phyloP scores from a whole-genome alignment of 371 early-diverging fungal genomes.

The Saksenaea oblongispora region DNA sequence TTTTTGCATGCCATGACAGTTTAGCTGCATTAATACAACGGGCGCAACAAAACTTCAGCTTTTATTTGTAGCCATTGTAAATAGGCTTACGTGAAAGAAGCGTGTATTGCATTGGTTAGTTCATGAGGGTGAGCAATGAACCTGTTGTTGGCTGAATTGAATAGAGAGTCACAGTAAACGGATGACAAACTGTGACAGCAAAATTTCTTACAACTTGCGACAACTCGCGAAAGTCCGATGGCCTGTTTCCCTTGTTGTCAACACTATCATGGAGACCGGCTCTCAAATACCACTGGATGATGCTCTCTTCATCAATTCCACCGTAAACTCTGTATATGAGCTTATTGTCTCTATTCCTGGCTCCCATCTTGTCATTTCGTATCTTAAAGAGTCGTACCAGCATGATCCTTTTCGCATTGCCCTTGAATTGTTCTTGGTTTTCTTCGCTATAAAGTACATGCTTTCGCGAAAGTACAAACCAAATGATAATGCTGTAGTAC shows the following conservation, averaged over 20 bases:
- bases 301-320: slow-evolving; percentile 47
- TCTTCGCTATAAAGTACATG: slow-evolving; percentile 91
- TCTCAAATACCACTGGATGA: slow-evolving; percentile 20
- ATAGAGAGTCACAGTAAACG: too few relatives aligned
- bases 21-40: too few relatives aligned
- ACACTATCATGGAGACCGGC: slow-evolving; percentile 6
- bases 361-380: slow-evolving; percentile 72
- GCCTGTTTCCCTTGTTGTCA: not conserved
- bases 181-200: too few relatives aligned
- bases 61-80: too few relatives aligned
- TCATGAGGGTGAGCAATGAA: too few relatives aligned
- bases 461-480: slow-evolving; percentile 84
- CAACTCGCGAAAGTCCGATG: too few relatives aligned
- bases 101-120: too few relatives aligned
- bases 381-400: slow-evolving; percentile 92
- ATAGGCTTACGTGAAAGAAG: too few relatives aligned
- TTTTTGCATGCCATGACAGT: too few relatives aligned
- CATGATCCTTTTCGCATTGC: slow-evolving; percentile 94
- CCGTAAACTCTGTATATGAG: slow-evolving; percentile 43
- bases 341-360: slow-evolving; percentile 69
- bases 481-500: slow-evolving; percentile 75
- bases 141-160: too few relatives aligned
- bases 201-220: too few relatives aligned
- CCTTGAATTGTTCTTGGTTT: slow-evolving; percentile 84
- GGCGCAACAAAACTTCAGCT: too few relatives aligned